These are phyloP conservation scores for Apiospora hydei DNA, from an alignment of 2,329 filamentous ascomycete species.

Conservation along the genomic window DNA sequence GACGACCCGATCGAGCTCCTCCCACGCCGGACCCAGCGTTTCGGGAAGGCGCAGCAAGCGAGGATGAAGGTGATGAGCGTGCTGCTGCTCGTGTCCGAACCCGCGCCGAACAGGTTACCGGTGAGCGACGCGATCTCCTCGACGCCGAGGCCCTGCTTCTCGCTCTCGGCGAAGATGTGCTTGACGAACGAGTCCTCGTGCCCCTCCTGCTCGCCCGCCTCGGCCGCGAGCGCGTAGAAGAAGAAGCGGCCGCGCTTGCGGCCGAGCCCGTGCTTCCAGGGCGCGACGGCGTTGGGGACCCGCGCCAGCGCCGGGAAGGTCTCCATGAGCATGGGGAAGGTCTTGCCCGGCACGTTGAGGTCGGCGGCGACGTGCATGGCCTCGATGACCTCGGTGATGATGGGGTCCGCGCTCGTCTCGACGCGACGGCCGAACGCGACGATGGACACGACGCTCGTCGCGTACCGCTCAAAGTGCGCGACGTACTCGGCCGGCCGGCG, in stretches of 20 bases:
- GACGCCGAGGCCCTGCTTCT: conserved; percentile 53
- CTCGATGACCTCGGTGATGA: conserved; percentile 66
- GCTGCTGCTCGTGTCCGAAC: conserved; percentile 56
- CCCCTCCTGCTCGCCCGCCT: conserved; percentile 49
- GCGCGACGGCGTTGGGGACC: conserved; percentile 56
- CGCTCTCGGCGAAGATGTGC: conserved; percentile 54
- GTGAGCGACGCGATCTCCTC: conserved; percentile 55
- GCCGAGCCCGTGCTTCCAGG: conserved; percentile 59
- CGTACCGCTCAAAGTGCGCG: conserved; percentile 60
- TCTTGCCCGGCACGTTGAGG: conserved; percentile 60
- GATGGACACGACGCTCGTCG: conserved; percentile 61
- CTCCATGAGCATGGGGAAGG: conserved; percentile 64
- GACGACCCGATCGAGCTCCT: conserved; percentile 59
- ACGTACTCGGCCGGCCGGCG: conserved; percentile 54
- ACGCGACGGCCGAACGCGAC: conserved; percentile 64
- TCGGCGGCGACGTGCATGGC: conserved; percentile 65
- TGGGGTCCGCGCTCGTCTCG: conserved; percentile 58
- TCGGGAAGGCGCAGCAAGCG: conserved; percentile 57
- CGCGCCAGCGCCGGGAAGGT: conserved; percentile 58
- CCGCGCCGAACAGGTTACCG: conserved; percentile 57
- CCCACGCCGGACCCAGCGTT: conserved; percentile 55
- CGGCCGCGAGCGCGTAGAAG: conserved; percentile 59
- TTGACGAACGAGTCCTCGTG: conserved; percentile 52
- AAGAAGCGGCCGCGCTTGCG: conserved; percentile 56
- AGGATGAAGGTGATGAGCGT: conserved; percentile 56